Evolutionary conservation across 257 asterid genomes (phyloP), one percentile per base, ranked within the genome.

Genomic region (Pogostemon cablin): DNA sequence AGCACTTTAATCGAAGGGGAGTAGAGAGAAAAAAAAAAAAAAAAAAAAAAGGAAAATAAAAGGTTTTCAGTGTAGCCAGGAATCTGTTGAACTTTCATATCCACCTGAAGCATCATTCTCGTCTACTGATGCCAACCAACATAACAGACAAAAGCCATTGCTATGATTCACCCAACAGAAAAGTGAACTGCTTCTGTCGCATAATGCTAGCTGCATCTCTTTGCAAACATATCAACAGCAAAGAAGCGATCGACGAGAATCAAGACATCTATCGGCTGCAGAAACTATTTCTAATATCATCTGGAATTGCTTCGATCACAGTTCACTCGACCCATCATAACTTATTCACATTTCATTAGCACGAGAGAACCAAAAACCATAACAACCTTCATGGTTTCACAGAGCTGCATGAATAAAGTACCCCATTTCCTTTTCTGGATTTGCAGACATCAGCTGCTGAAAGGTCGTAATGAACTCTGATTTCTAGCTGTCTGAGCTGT

Each of bases 201-300:
- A 40, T 50, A 71, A 48, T 71, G 75, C 68, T 12, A 41, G 75
- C 68, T 12, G 53, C 72, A 55, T 54, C 38, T 12, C 6, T 15
- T 67, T 4, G 25, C 62, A 40, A 47, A 48, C 50, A 48, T 58
- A 46, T 34, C 67, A 12, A 25, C 32, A 25, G 32, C 32, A 25
- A 25, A 25, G 32, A 25, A 25, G 32, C 3, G 25, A 56, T 20
- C 12, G 47, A 6, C 20, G 49, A 40, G 5, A 10, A 46, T 9
- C 12, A 55, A 6, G 9, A 17, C 55, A 69, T 59, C 35, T 49
- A 37, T 15, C 68, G 40, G 66, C 64, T 39, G 9, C 58, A 63
- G 7, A 46, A 38, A 54, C 49, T 53, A 34, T 42, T 7, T 72
- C 58, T 63, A 35, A 25, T 25, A 25, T 25, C 32, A 25, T 25